Percentiles rank a stretch among this genome's conserved stretches.
Evolutionary conservation across 1,139 yeast species (phyloP).

Genomic region (Hyphopichia fennica): DNA sequence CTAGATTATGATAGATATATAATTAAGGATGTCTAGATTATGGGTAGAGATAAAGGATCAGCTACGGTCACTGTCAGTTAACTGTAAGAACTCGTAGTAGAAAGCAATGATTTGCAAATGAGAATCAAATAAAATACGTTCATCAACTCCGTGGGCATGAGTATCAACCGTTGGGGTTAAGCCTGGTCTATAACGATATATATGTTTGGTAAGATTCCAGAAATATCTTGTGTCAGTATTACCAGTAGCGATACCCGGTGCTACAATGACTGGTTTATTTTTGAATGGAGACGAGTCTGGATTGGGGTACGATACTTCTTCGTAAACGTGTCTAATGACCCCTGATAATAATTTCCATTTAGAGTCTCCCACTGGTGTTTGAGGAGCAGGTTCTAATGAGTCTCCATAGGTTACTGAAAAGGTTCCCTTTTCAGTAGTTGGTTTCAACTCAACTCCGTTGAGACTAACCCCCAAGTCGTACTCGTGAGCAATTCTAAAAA

Average conservation of each 20-base stretch:
- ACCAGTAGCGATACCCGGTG: constrained; percentile 33
- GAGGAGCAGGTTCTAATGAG: constrained; percentile 56
- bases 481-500: constrained; percentile 25
- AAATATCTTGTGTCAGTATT: constrained; percentile 39
- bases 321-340: constrained; percentile 53
- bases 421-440: constrained; percentile 34
- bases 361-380: constrained; percentile 45
- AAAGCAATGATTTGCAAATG: constrained; percentile 62
- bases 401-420: constrained; percentile 35
- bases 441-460: constrained; percentile 27
- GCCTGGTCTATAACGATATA: constrained; percentile 35
- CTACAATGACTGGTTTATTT: constrained; percentile 20
- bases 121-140: constrained; percentile 48
- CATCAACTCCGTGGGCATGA: constrained; percentile 59
- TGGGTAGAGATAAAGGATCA: not conserved
- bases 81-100: constrained; percentile 43
- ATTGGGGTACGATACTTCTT: constrained; percentile 39
- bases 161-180: constrained; percentile 15
- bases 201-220: constrained; percentile 30
- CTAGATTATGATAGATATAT: too few relatives aligned
- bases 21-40: too few relatives aligned
- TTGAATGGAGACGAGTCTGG: constrained; percentile 1
- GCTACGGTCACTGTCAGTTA: not conserved
- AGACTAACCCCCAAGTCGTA: constrained; percentile 36
- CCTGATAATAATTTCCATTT: constrained; percentile 56